Evolutionary conservation across 1,284 basidiomycete genomes (phyloP).

Genomic region (Ustilago cynodontis): DNA sequence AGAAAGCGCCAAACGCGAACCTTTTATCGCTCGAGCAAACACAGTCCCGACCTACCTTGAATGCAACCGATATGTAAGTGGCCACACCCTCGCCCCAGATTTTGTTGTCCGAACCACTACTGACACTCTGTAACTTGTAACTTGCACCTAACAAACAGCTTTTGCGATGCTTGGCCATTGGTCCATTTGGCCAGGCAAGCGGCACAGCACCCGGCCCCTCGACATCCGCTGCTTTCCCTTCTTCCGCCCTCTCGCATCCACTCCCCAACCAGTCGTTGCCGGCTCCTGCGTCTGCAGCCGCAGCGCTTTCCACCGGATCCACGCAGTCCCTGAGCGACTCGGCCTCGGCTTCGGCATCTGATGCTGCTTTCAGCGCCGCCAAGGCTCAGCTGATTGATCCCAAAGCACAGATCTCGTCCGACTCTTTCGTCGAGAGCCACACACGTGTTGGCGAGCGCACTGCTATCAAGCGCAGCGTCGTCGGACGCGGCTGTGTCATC

Average conservation of each 20-base stretch:
- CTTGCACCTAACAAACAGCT: too few relatives aligned
- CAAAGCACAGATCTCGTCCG: slow-evolving; percentile 85
- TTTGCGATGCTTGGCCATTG: slow-evolving; percentile 30
- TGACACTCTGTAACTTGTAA: not conserved
- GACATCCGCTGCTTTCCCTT: slow-evolving; percentile 1
- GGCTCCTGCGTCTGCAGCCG: slow-evolving; percentile 12
- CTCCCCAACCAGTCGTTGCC: slow-evolving; percentile 38
- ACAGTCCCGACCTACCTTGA: slow-evolving; percentile 85
- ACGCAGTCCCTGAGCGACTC: slow-evolving; percentile 11
- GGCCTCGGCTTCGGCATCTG: slow-evolving; percentile 8
- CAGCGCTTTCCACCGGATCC: slow-evolving; percentile 11
- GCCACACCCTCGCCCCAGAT: not conserved
- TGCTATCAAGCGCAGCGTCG: slow-evolving; percentile 85
- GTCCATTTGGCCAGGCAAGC: slow-evolving; percentile 24
- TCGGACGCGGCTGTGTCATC: slow-evolving; percentile 88
- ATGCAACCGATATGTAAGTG: slow-evolving; percentile 80
- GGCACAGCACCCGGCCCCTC: slow-evolving; percentile 10
- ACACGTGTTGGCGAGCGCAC: slow-evolving; percentile 86
- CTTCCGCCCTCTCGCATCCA: slow-evolving; percentile 45
- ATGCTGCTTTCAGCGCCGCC: slow-evolving; percentile 3
- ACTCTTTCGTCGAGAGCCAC: slow-evolving; percentile 84
- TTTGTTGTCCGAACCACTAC: too few relatives aligned
- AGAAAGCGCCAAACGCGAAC: slow-evolving; percentile 69
- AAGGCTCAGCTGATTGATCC: slow-evolving; percentile 73
- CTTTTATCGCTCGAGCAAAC: slow-evolving; percentile 82